phyloP scores from a whole-genome alignment of 352 stramenopile genomes.

The Globisporangium polare region DNA sequence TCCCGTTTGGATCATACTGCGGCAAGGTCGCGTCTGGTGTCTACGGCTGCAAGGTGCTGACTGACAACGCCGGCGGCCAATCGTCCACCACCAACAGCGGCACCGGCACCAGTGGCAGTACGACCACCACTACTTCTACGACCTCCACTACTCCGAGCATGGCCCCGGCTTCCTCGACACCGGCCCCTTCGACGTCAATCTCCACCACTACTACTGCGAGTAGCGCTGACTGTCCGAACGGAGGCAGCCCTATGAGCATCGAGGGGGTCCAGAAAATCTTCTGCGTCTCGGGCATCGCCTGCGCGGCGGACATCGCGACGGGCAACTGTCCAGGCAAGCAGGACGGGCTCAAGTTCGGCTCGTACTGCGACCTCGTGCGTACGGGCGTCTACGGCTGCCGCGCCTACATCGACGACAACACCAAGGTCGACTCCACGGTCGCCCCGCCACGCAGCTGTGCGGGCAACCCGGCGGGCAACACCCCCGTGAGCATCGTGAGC shows the following conservation, averaged over 20 bases:
- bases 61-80: no score
- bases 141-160: no score
- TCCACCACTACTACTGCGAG: no score
- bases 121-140: no score
- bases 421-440: not conserved
- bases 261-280: not conserved
- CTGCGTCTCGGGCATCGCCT: constrained; percentile 6
- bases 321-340: constrained; percentile 6
- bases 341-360: constrained; percentile 2
- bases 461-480: constrained; percentile 1
- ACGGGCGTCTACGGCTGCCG: constrained; percentile 5
- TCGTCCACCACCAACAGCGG: no score
- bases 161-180: no score
- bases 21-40: constrained; percentile 15
- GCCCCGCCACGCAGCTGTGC: not conserved
- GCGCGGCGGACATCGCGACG: not conserved
- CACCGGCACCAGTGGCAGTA: no score
- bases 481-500: constrained; percentile 6
- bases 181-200: no score
- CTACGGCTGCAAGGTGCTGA: constrained; percentile 20
- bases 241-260: not conserved
- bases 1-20: constrained; percentile 15
- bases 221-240: no score
- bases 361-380: constrained; percentile 1
- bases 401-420: not conserved